Conservation (phyloP, 2,329 filamentous ascomycete genomes). For the Westerdykella sp. region DNA sequence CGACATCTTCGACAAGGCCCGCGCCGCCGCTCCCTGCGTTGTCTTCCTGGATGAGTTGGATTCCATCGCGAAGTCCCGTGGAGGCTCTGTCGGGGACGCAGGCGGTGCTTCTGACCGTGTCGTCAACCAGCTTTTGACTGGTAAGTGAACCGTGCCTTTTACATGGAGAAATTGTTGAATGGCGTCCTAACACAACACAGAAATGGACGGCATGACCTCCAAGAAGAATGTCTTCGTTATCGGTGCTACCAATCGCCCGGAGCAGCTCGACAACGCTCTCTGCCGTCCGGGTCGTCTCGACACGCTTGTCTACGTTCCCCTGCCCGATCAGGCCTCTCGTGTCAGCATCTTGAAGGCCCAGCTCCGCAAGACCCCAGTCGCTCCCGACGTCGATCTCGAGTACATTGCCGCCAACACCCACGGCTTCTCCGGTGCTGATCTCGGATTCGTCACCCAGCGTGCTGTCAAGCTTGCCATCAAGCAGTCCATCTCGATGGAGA, state of each 20-base stretch:
- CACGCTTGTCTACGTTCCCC: constrained; percentile 94
- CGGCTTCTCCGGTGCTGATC: constrained; percentile 98
- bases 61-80: constrained; percentile 98
- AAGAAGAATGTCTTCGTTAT: constrained; percentile 99
- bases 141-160: constrained; percentile 53
- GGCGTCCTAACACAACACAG: constrained; percentile 37
- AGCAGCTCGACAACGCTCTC: constrained; percentile 95
- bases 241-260: constrained; percentile 95
- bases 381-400: constrained; percentile 75
- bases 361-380: constrained; percentile 94
- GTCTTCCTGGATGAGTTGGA: constrained; percentile 99
- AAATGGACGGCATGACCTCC: constrained; percentile 99
- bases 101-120: constrained; percentile 98
- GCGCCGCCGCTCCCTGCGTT: constrained; percentile 93
- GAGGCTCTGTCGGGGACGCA: constrained; percentile 90
- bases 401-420: constrained; percentile 97
- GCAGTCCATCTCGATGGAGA: constrained; percentile 82
- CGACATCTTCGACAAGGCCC: constrained; percentile 99
- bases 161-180: too few relatives aligned
- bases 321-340: constrained; percentile 87
- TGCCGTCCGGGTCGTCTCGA: constrained; percentile 98
- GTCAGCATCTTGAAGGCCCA: constrained; percentile 88
- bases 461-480: constrained; percentile 99
- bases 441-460: constrained; percentile 97
- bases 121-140: constrained; percentile 97